Evolutionary conservation across 1,139 yeast genomes (phyloP).

Genomic region (Arxiozyma slooffiae): DNA sequence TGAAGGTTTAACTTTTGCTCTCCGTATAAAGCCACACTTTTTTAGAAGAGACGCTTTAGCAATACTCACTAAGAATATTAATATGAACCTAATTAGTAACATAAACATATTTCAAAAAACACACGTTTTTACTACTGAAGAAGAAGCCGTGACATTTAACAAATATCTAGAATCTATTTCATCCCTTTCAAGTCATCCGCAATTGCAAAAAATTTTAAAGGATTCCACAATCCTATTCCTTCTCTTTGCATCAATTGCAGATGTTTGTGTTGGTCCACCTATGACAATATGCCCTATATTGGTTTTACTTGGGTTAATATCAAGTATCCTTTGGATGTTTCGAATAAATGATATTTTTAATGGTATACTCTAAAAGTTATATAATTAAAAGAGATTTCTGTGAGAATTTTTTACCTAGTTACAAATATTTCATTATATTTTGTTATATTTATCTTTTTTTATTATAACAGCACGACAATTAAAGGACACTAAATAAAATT

Average conservation of each 20-base stretch:
- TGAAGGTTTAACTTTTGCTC: neutral
- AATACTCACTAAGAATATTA: neutral
- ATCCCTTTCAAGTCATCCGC: neutral
- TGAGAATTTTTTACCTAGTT: neutral
- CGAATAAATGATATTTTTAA: neutral
- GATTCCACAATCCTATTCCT: neutral
- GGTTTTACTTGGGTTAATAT: neutral
- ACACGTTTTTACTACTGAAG: neutral
- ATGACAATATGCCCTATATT: constrained; percentile 1
- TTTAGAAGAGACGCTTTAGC: constrained; percentile 1
- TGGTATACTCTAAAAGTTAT: neutral
- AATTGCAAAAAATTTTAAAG: neutral
- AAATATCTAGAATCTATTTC: neutral
- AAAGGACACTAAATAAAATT: too few species aligned
- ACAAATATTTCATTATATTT: too few species aligned
- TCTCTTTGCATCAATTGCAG: neutral
- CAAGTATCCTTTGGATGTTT: neutral
- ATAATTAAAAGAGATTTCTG: too few species aligned
- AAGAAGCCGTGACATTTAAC: neutral
- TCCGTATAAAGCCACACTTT: neutral
- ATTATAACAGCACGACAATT: too few species aligned
- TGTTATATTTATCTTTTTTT: too few species aligned
- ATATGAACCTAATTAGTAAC: neutral
- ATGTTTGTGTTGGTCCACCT: neutral
- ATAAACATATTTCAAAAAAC: neutral